phyloP scores from a whole-genome alignment of 2,329 filamentous ascomycete genomes.

The Parastagonospora avenae region DNA sequence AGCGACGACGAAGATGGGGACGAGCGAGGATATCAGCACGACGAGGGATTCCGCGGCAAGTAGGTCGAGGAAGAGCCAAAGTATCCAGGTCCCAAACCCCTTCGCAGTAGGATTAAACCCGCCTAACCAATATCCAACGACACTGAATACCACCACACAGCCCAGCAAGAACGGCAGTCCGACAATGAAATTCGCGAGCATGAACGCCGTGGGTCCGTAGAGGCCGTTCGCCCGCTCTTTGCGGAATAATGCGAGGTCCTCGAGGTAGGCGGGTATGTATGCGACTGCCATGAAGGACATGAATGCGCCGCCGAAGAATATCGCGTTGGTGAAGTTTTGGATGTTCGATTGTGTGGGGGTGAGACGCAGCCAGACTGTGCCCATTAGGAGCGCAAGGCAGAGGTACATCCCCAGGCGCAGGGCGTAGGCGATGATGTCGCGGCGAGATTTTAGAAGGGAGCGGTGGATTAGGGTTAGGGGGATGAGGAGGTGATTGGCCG shows the following conservation, averaged over 20 bases:
- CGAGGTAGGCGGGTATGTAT: conserved; percentile 82
- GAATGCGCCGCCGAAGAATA: conserved; percentile 62
- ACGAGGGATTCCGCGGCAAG: conserved; percentile 82
- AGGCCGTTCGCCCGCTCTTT: conserved; percentile 84
- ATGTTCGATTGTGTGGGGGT: conserved; percentile 72
- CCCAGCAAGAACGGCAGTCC: conserved; percentile 81
- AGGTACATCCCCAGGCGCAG: conserved; percentile 84
- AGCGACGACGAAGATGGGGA: conserved; percentile 79
- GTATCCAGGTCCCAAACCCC: conserved; percentile 77
- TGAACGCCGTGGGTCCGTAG: conserved; percentile 74
- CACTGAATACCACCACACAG: conserved; percentile 75
- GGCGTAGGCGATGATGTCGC: conserved; percentile 82
- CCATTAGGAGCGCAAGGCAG: conserved; percentile 82
- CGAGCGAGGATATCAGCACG: conserved; percentile 72
- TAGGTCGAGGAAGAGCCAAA: conserved; percentile 86
- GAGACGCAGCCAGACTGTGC: conserved; percentile 82
- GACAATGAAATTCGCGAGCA: conserved; percentile 80
- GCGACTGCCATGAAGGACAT: conserved; percentile 67
- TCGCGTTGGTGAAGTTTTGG: conserved; percentile 80
- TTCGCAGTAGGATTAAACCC: conserved; percentile 70
- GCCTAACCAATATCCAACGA: conserved; percentile 78
- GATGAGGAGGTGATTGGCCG: conserved; percentile 58
- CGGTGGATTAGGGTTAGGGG: conserved; percentile 73
- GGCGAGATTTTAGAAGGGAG: conserved; percentile 80
- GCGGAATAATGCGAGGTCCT: conserved; percentile 73